These are phyloP conservation scores for Boechera stricta DNA, from an alignment of 345 rosid genomes.

Conservation along the genomic window DNA sequence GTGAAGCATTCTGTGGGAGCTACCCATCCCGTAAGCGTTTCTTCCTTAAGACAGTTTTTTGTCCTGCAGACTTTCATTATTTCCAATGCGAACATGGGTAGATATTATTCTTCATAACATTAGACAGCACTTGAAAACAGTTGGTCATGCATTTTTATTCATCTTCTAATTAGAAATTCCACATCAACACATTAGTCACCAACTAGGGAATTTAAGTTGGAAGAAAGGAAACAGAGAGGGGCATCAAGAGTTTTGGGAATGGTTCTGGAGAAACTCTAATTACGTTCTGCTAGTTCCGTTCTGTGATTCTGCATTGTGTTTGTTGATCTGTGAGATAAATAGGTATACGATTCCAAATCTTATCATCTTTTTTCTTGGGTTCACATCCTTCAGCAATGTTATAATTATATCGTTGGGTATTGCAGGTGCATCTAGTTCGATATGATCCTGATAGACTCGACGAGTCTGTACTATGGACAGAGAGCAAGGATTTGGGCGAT, in stretches of 20 bases:
- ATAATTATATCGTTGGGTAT: neutral
- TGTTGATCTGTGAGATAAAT: too few species aligned
- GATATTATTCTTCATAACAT: neutral
- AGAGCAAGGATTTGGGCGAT: conserved; percentile 55
- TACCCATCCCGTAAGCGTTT: conserved; percentile 72
- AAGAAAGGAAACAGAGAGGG: neutral
- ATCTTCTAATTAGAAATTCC: neutral
- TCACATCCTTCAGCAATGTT: neutral
- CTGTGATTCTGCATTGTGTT: neutral
- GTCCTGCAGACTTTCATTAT: neutral
- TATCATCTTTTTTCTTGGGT: neutral
- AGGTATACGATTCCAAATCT: neutral
- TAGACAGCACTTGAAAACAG: neutral
- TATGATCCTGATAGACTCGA: conserved; percentile 68
- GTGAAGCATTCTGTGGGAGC: conserved; percentile 82
- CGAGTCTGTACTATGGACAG: conserved; percentile 73
- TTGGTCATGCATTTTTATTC: neutral
- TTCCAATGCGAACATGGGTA: neutral
- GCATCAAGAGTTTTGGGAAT: neutral
- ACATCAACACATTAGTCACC: neutral
- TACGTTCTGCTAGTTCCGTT: neutral
- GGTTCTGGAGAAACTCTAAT: neutral
- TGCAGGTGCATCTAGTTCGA: conserved; percentile 68
- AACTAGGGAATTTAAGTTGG: neutral
- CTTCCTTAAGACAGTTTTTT: neutral